Evolutionary conservation across 495 filamentous ascomycete genomes (phyloP).

Genomic region (Ascodesmis nigricans): DNA sequence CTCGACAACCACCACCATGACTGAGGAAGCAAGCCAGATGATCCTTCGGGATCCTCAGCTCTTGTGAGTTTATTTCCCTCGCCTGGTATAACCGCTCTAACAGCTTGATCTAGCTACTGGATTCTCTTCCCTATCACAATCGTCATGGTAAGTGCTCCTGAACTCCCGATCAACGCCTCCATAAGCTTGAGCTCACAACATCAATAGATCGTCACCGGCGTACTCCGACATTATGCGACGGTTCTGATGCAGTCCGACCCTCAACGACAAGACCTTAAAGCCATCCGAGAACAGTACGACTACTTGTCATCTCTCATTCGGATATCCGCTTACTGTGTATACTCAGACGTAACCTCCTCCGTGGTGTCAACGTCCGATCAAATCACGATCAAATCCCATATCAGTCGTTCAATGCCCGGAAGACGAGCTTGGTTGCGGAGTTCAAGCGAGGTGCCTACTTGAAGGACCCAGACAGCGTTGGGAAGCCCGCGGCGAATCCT

Average conservation of each 20-base stretch:
- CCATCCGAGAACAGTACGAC: slow-evolving; percentile 51
- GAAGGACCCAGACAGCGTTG: slow-evolving; percentile 66
- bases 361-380: slow-evolving; percentile 62
- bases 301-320: not conserved
- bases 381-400: slow-evolving; percentile 54
- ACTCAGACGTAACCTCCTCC: slow-evolving; percentile 44
- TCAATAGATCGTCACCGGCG: slow-evolving; percentile 64
- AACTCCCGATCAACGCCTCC: not conserved
- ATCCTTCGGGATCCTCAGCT: slow-evolving; percentile 97
- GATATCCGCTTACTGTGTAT: not conserved
- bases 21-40: slow-evolving; percentile 67
- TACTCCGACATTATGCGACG: slow-evolving; percentile 87
- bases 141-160: slow-evolving; percentile 53
- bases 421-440: slow-evolving; percentile 52
- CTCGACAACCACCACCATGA: slow-evolving; percentile 36
- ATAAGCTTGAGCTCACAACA: slow-evolving; percentile 6
- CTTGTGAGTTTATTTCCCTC: slow-evolving; percentile 38
- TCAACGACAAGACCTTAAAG: slow-evolving; percentile 53
- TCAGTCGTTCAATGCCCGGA: slow-evolving; percentile 53
- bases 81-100: slow-evolving; percentile 7
- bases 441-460: slow-evolving; percentile 72
- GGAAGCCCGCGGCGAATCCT: slow-evolving; percentile 76
- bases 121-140: slow-evolving; percentile 90
- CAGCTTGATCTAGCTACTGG: slow-evolving; percentile 59
- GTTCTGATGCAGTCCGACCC: slow-evolving; percentile 70